phyloP scores from a whole-genome alignment of 2,329 filamentous ascomycete genomes.

The Chaetomiaceae sp. region DNA sequence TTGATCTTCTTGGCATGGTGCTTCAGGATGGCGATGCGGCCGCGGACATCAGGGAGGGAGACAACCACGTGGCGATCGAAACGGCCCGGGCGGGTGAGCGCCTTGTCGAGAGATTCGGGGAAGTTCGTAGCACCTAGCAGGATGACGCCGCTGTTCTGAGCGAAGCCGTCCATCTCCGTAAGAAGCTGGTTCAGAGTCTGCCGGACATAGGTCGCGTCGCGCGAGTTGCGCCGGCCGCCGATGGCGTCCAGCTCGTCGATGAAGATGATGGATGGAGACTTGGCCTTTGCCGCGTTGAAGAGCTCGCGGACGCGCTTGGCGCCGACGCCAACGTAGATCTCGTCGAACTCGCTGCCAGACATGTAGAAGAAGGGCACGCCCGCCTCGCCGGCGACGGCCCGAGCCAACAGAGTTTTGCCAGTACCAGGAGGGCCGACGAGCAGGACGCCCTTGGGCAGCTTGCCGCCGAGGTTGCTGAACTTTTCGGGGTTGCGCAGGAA shows the following conservation, averaged over 20 bases:
- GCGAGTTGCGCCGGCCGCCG: conserved; percentile 85
- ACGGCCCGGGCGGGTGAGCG: conserved; percentile 85
- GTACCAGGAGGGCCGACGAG: conserved; percentile 94
- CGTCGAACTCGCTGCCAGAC: conserved; percentile 98
- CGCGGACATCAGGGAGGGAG: conserved; percentile 84
- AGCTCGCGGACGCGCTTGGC: conserved; percentile 73
- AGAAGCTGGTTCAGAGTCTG: conserved; percentile 96
- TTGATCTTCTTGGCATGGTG: conserved; percentile 93
- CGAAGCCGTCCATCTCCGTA: conserved; percentile 95
- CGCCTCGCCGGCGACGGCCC: conserved; percentile 93
- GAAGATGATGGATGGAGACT: conserved; percentile 60
- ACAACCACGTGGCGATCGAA: conserved; percentile 93
- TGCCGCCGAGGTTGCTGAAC: conserved; percentile 90
- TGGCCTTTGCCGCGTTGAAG: conserved; percentile 34
- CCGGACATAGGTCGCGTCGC: conserved; percentile 92
- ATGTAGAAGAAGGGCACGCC: conserved; percentile 99
- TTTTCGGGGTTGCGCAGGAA: conserved; percentile 90
- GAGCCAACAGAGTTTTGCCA: conserved; percentile 91
- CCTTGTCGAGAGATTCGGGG: conserved; percentile 89
- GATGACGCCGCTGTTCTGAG: conserved; percentile 89
- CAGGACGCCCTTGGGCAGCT: conserved; percentile 93
- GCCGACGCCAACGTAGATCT: conserved; percentile 89
- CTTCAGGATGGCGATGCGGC: conserved; percentile 85
- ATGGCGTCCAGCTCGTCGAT: conserved; percentile 92
- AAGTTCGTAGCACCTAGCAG: conserved; percentile 97